A percentile compares a stretch with the other conserved stretches of the same genome.
Conservation (phyloP, 2,329 filamentous ascomycete genomes). For the Cadophora luteo-olivacea region DNA sequence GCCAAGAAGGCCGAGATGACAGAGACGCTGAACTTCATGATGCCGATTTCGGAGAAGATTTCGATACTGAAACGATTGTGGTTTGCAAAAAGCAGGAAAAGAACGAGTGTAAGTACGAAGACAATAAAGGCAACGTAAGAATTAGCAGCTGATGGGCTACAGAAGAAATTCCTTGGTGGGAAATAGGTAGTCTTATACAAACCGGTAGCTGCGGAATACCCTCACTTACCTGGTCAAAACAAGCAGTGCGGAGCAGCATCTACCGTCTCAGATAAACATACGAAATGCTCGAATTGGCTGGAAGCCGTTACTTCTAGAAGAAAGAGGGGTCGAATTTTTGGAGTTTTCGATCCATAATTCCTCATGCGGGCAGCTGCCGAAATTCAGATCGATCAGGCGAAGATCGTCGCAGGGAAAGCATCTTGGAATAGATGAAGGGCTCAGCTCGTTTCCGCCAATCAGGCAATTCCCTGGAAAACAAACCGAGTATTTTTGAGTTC, state of each 20-base stretch:
- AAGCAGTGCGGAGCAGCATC: conserved; percentile 2
- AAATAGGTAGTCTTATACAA: conserved; percentile 18
- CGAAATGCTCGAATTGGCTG: background rate
- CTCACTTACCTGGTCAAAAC: background rate
- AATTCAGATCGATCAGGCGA: conserved; percentile 2
- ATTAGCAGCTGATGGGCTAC: conserved; percentile 4
- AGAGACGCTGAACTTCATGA: conserved; percentile 28
- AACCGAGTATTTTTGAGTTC: conserved; percentile 2
- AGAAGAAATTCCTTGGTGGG: conserved; percentile 15
- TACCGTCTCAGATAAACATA: conserved; percentile 9
- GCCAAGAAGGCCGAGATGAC: conserved; percentile 43
- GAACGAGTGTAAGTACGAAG: conserved; percentile 2
- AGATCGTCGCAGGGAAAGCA: conserved; percentile 3
- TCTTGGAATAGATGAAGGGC: conserved; percentile 12
- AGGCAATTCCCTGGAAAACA: background rate
- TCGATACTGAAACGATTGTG: conserved; percentile 8
- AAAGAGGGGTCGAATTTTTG: conserved; percentile 3
- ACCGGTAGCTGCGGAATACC: background rate
- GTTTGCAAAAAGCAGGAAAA: background rate
- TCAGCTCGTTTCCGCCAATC: conserved; percentile 16
- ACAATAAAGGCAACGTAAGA: background rate
- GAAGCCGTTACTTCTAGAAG: conserved; percentile 6
- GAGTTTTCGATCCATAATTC: background rate
- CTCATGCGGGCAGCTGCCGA: conserved; percentile 4
- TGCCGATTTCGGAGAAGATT: background rate